phyloP scores from a whole-genome alignment of 2,329 filamentous ascomycete genomes.

The Cladosporium austrohemisphaericum region DNA sequence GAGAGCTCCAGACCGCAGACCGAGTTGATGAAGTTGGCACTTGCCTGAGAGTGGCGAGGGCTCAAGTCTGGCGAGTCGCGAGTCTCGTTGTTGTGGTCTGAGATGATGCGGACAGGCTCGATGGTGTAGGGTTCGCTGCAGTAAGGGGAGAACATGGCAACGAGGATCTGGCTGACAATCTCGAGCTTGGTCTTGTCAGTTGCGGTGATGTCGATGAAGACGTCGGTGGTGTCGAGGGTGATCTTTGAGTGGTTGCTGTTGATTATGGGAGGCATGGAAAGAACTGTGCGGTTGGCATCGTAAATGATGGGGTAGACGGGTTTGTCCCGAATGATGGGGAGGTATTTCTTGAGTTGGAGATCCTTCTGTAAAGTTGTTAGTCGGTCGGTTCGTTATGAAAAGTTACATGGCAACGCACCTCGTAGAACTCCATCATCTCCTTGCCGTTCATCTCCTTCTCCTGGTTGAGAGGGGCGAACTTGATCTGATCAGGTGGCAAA shows the following conservation, averaged over 20 bases:
- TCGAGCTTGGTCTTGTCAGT: slow-evolving; percentile 95
- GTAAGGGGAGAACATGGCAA: slow-evolving; percentile 95
- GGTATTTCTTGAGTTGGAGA: slow-evolving; percentile 81
- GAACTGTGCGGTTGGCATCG: slow-evolving; percentile 79
- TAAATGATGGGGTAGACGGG: slow-evolving; percentile 95
- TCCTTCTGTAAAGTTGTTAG: slow-evolving; percentile 60
- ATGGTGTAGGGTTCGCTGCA: slow-evolving; percentile 85
- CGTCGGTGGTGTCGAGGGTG: slow-evolving; percentile 80
- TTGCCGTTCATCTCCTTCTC: slow-evolving; percentile 79
- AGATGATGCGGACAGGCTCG: slow-evolving; percentile 88
- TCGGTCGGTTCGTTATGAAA: not conserved
- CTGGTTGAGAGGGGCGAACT: slow-evolving; percentile 88
- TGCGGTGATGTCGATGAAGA: slow-evolving; percentile 96
- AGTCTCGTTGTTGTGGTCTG: slow-evolving; percentile 81
- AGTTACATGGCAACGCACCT: slow-evolving; percentile 39
- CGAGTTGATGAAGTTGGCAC: slow-evolving; percentile 89
- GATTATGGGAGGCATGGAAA: slow-evolving; percentile 95
- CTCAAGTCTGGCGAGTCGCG: slow-evolving; percentile 76
- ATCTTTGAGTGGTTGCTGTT: slow-evolving; percentile 98
- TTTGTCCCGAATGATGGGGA: slow-evolving; percentile 91
- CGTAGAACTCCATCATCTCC: slow-evolving; percentile 92
- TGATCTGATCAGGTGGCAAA: slow-evolving; percentile 83
- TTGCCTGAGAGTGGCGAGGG: slow-evolving; percentile 73
- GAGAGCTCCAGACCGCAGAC: slow-evolving; percentile 80
- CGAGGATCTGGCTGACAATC: slow-evolving; percentile 91